phyloP scores from a whole-genome alignment of 2,329 filamentous ascomycete genomes.

The Mariannaea sp. region DNA sequence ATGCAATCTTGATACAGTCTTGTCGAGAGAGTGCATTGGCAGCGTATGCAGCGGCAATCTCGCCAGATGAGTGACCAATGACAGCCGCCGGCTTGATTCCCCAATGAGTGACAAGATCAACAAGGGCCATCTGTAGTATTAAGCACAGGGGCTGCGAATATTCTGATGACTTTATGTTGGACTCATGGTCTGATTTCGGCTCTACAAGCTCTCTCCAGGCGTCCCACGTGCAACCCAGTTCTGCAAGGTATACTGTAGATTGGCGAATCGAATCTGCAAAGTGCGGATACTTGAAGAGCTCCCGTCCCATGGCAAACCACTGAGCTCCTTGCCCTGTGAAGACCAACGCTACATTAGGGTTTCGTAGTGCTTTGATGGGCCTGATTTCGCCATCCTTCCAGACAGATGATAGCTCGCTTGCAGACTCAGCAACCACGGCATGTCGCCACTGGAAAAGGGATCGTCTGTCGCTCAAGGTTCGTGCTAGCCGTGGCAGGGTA shows the following conservation, averaged over 20 bases:
- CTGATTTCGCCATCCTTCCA: conserved; percentile 31
- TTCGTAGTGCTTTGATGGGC: not conserved
- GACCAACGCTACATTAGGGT: not conserved
- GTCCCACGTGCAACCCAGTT: too few relatives aligned
- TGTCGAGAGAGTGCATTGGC: conserved; percentile 33
- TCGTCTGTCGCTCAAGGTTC: too few relatives aligned
- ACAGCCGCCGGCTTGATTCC: conserved; percentile 38
- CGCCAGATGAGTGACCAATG: conserved; percentile 46
- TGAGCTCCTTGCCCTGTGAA: not conserved
- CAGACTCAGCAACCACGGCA: conserved; percentile 2
- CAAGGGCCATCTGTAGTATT: conserved; percentile 55
- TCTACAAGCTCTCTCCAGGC: too few relatives aligned
- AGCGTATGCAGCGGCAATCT: conserved; percentile 47
- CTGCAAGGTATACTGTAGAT: too few relatives aligned
- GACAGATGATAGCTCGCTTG: conserved; percentile 38
- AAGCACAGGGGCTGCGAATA: conserved; percentile 58
- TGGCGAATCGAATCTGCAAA: too few relatives aligned
- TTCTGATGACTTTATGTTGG: too few relatives aligned
- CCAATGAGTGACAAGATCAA: conserved; percentile 41
- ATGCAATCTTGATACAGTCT: conserved; percentile 11
- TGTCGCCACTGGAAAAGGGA: not conserved
- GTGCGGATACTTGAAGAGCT: conserved; percentile 24
- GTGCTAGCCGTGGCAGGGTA: too few relatives aligned
- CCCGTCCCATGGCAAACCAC: conserved; percentile 40
- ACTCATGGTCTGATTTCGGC: too few relatives aligned